A percentile compares a stretch with the other conserved stretches of the same genome.
These are phyloP conservation scores for Nakazawaea ernobii DNA, from an alignment of 805 yeast species.

Conservation along the genomic window DNA sequence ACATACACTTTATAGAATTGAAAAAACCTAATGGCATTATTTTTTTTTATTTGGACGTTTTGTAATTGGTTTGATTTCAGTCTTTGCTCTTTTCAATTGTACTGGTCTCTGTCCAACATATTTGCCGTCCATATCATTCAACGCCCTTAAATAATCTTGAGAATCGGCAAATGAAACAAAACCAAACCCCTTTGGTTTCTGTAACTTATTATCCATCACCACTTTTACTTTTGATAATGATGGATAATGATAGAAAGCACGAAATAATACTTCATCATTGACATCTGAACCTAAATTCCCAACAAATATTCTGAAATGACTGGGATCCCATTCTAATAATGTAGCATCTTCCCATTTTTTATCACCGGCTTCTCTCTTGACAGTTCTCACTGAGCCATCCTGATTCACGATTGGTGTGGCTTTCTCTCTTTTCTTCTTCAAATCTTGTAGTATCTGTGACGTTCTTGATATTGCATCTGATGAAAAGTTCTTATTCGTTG, in stretches of 20 bases:
- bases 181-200: slow-evolving; percentile 62
- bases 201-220: slow-evolving; percentile 43
- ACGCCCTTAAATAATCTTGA: slow-evolving; percentile 64
- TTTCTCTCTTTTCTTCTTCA: slow-evolving; percentile 8
- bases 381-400: slow-evolving; percentile 23
- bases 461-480: slow-evolving; percentile 16
- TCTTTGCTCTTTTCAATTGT: slow-evolving; percentile 57
- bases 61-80: slow-evolving; percentile 28
- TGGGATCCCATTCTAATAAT: slow-evolving; percentile 60
- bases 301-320: slow-evolving; percentile 65
- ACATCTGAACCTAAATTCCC: slow-evolving; percentile 72
- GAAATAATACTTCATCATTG: slow-evolving; percentile 46
- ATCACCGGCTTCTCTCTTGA: slow-evolving; percentile 40
- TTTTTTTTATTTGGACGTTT: slow-evolving; percentile 14
- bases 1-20: too few relatives aligned
- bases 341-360: slow-evolving; percentile 41
- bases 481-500: slow-evolving; percentile 17
- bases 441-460: slow-evolving; percentile 16
- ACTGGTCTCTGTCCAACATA: slow-evolving; percentile 73
- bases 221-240: slow-evolving; percentile 55
- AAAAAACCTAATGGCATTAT: background rate
- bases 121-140: slow-evolving; percentile 71
- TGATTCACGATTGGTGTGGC: background rate
- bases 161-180: slow-evolving; percentile 64
- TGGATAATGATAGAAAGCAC: slow-evolving; percentile 48